A percentile compares a stretch with the other conserved stretches of the same genome.
Evolutionary conservation across 495 filamentous ascomycete genomes (phyloP).

Genomic region (Lichina pygmaea): DNA sequence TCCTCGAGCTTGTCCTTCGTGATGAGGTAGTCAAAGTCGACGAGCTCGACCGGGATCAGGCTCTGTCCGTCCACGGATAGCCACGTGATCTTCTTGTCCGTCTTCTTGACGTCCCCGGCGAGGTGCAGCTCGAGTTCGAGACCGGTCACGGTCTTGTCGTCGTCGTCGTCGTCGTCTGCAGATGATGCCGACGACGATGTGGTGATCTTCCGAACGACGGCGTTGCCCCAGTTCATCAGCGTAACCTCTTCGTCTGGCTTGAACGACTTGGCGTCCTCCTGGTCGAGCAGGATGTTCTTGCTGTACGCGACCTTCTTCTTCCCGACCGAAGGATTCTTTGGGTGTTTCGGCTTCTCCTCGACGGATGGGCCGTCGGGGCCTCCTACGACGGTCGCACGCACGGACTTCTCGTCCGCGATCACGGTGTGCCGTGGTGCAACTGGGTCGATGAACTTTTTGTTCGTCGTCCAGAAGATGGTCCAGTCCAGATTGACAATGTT

Average conservation of each 20-base stretch:
- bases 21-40: conserved; percentile 78
- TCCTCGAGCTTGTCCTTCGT: conserved; percentile 74
- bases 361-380: conserved; percentile 34
- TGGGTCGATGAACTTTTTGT: conserved; percentile 89
- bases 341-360: conserved; percentile 59
- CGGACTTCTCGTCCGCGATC: conserved; percentile 34
- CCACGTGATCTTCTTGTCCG: conserved; percentile 93
- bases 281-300: conserved; percentile 47
- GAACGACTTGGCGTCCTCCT: conserved; percentile 61
- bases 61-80: conserved; percentile 46
- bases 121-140: conserved; percentile 62
- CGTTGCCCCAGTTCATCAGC: conserved; percentile 90
- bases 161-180: conserved; percentile 2
- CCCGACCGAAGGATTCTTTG: conserved; percentile 63
- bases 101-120: conserved; percentile 71
- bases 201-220: conserved; percentile 45
- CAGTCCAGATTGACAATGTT: conserved; percentile 82
- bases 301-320: conserved; percentile 63
- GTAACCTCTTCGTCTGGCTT: conserved; percentile 76
- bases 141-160: conserved; percentile 21
- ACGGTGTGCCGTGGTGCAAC: conserved; percentile 67
- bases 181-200: neutral
- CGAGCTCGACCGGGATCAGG: conserved; percentile 55
- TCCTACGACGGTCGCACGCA: conserved; percentile 41
- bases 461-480: conserved; percentile 76